phyloP scores from a whole-genome alignment of 2,329 filamentous ascomycete species.

The Pseudopithomyces maydicus region DNA sequence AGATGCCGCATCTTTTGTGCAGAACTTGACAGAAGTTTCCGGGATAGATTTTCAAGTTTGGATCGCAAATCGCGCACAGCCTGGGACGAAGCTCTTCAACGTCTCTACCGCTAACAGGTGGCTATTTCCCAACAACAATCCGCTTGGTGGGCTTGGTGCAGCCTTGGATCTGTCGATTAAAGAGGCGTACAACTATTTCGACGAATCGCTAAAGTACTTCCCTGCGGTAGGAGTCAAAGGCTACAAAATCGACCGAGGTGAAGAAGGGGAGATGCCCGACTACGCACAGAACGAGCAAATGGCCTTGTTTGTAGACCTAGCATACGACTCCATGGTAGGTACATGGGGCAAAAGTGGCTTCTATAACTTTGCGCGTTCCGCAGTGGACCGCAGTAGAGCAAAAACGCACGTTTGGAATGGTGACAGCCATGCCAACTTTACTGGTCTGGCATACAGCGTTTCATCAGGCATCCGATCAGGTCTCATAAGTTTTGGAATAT shows the following conservation, averaged over 20 bases:
- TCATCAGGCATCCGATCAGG: slow-evolving; percentile 41
- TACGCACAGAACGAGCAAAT: slow-evolving; percentile 45
- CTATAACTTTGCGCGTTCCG: slow-evolving; percentile 43
- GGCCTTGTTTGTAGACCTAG: slow-evolving; percentile 38
- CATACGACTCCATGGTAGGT: slow-evolving; percentile 39
- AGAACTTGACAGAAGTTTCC: slow-evolving; percentile 30
- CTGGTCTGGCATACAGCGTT: slow-evolving; percentile 38
- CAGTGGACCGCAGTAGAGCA: slow-evolving; percentile 38
- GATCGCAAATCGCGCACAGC: slow-evolving; percentile 44
- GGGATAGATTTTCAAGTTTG: slow-evolving; percentile 46
- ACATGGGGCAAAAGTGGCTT: slow-evolving; percentile 36
- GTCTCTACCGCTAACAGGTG: slow-evolving; percentile 31
- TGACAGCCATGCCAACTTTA: slow-evolving; percentile 40
- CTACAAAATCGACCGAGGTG: slow-evolving; percentile 48
- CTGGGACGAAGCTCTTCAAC: slow-evolving; percentile 40
- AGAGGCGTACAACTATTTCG: slow-evolving; percentile 42
- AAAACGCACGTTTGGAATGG: slow-evolving; percentile 44
- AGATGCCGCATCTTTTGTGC: slow-evolving; percentile 34
- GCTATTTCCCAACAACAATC: slow-evolving; percentile 35
- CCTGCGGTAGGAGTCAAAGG: slow-evolving; percentile 42
- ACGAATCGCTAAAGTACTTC: slow-evolving; percentile 35
- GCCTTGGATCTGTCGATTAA: slow-evolving; percentile 46
- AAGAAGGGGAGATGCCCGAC: slow-evolving; percentile 47
- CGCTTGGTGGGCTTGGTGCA: slow-evolving; percentile 35
- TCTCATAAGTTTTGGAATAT: slow-evolving; percentile 38